Evolutionary conservation across 2,329 filamentous ascomycete genomes (phyloP).

Genomic region (Monosporascus sp.): DNA sequence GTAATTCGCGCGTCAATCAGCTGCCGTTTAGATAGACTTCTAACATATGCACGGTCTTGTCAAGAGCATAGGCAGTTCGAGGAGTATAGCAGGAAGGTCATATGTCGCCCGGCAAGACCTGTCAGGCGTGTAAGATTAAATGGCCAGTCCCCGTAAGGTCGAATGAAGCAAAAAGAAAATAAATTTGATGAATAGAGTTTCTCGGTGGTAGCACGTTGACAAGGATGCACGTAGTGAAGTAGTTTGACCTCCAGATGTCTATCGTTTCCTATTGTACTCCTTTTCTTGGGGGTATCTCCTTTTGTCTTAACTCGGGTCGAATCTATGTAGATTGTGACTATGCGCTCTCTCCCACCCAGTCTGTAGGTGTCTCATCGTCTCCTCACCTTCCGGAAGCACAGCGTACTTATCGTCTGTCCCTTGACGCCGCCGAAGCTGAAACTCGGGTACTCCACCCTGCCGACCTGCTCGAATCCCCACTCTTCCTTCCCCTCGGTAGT

Average conservation of each 20-base stretch:
- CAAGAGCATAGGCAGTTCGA: not conserved
- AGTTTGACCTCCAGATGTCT: not conserved
- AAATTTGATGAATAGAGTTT: not conserved
- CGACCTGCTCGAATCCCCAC: slow-evolving; percentile 53
- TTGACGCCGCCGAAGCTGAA: slow-evolving; percentile 87
- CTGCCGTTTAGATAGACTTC: not conserved
- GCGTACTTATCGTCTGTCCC: slow-evolving; percentile 81
- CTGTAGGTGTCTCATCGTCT: slow-evolving; percentile 2
- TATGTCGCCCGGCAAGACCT: not conserved
- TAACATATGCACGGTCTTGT: not conserved
- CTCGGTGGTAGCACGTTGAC: not conserved
- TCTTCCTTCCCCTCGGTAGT: slow-evolving; percentile 10
- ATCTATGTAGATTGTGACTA: no score
- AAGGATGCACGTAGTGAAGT: not conserved
- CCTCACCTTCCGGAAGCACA: slow-evolving; percentile 63
- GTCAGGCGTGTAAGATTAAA: not conserved
- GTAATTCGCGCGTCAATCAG: not conserved
- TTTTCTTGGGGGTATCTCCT: not conserved
- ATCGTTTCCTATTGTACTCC: not conserved
- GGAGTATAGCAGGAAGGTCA: not conserved
- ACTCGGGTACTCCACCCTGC: slow-evolving; percentile 71
- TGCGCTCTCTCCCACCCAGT: not conserved
- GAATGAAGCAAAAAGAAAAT: not conserved
- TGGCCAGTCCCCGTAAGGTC: not conserved
- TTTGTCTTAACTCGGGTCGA: not conserved